Evolutionary conservation across 1,139 yeast species (phyloP).

Genomic region (Geotrichum restrictum): DNA sequence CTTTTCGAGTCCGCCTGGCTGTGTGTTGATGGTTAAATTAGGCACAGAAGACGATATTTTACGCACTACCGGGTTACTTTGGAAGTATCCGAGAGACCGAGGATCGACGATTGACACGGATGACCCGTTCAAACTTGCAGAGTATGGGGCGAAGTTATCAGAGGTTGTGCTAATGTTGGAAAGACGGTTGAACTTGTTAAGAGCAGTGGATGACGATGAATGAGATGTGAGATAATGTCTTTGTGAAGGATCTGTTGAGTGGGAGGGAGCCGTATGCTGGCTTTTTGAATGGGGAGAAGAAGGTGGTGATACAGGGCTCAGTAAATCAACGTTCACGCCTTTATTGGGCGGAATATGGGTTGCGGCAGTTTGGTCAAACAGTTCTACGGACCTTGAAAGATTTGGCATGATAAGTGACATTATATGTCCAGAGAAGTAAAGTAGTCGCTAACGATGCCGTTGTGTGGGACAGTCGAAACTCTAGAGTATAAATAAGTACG

Average conservation of each 20-base stretch:
- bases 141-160: background rate
- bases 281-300: background rate
- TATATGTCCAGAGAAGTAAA: background rate
- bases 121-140: background rate
- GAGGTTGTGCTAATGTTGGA: constrained; percentile 1
- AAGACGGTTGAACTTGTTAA: background rate
- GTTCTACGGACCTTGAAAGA: background rate
- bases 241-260: background rate
- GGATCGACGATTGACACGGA: constrained; percentile 14
- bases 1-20: background rate
- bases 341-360: background rate
- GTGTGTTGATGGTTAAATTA: constrained; percentile 11
- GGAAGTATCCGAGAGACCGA: constrained; percentile 17
- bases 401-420: constrained; percentile 4
- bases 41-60: constrained; percentile 15
- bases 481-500: background rate
- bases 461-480: background rate
- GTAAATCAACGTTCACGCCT: background rate
- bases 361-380: background rate
- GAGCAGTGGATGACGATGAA: background rate
- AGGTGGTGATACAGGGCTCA: constrained; percentile 2
- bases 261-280: no score
- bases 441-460: background rate
- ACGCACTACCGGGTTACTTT: constrained; percentile 14
- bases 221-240: background rate